A percentile compares a stretch with the other conserved stretches of the same genome.
These are phyloP conservation scores for Piper betle DNA, from an alignment of 164 flowering plant species.

Conservation along the genomic window DNA sequence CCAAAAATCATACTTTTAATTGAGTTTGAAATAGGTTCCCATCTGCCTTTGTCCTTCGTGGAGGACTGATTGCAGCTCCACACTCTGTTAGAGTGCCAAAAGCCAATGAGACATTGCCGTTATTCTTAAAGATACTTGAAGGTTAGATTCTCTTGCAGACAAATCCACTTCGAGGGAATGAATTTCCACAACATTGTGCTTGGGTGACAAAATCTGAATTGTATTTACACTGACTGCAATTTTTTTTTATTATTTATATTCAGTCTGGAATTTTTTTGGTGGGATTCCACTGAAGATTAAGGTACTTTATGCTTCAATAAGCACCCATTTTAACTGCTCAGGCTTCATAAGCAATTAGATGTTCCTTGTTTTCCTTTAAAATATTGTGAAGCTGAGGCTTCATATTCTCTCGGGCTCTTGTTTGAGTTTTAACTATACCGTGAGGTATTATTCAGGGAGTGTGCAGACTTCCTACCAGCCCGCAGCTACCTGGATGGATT, in stretches of 20 bases:
- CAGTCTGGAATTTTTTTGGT: slow-evolving; percentile 14
- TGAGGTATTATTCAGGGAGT: slow-evolving; percentile 1
- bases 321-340: no score
- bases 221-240: not conserved
- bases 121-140: slow-evolving; percentile 5
- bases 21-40: slow-evolving; percentile 7
- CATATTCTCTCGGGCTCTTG: not conserved
- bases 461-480: slow-evolving; percentile 4
- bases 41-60: slow-evolving; percentile 8
- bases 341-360: no score
- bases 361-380: not conserved
- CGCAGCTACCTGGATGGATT: slow-evolving; percentile 5
- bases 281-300: slow-evolving; percentile 9
- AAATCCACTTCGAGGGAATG: not conserved
- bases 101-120: slow-evolving; percentile 5
- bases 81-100: slow-evolving; percentile 7
- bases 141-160: slow-evolving; percentile 1
- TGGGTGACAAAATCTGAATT: not conserved
- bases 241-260: not conserved
- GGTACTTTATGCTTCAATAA: slow-evolving; percentile 3
- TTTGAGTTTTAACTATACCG: not conserved
- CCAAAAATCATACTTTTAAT: no score
- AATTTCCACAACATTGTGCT: not conserved
- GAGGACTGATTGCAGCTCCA: slow-evolving; percentile 11
- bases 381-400: not conserved